Base-by-base conservation (phyloP, 495 filamentous ascomycete species). In the Aspergillus olivimuriae region DNA sequence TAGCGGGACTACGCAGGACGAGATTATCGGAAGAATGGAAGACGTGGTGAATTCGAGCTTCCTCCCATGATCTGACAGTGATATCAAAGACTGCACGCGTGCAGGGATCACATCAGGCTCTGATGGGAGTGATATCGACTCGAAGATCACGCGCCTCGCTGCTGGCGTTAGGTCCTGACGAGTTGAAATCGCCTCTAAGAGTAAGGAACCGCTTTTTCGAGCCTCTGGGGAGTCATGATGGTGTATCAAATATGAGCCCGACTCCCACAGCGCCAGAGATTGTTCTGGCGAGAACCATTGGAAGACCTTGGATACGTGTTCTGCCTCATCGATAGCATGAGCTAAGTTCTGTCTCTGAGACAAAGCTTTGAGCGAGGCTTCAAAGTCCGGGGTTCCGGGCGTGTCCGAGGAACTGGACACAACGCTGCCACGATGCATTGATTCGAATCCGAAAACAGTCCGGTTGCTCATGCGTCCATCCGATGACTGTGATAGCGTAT, bases 361-460 rank as follows among this genome's bases (percentile, higher is more conserved):
- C 20, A 73, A 34, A 38, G 49, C 58, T 37, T 55, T 58, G 16
- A 70, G 43, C 4, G 65, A 61, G 7, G 54, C 47, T 19, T 73
- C 68, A 39, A 67, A 71, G 30, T 69, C 66, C 47, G 63, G 69
- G 44, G 47, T 59, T 57, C 61, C 57, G 20, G 62, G 55, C 44
- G 60, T 46, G 50, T 73, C 69, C 57, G 68, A 70, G 34, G 69
- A 65, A 46, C 61, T 69, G 15, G 68, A 68, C 22, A 69, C 60
- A 17, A 69, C 55, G 40, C 63, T 71, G 30, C 58, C 66, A 44
- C 69, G 68, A 62, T 71, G 66, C 69, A 72, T 70, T 56, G 57
- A 54, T 56, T 69, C 64, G 31, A 62, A 52, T 38, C 63, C 66
- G 45, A 62, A 49, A 15, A 55, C 47, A 16, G 56, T 46, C 31